Base-by-base conservation (phyloP, 1,284 basidiomycete species). In the Boletus nobilissimus region DNA sequence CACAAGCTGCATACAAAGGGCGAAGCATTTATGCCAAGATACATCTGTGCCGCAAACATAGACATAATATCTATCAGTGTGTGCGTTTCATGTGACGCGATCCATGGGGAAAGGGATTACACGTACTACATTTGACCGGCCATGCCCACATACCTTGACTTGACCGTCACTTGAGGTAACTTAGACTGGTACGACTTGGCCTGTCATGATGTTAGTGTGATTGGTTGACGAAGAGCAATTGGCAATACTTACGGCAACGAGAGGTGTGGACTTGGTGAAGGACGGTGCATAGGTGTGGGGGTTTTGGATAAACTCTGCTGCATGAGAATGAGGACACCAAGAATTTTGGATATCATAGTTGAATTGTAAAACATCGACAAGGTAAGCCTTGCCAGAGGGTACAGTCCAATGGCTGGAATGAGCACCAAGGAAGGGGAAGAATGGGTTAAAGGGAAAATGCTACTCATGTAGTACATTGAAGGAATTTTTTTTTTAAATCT, bases 291-390 rank as follows among this genome's bases (percentile, higher is more conserved):
- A 96, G 40, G 88, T 92, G 82, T 89, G 86, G 63, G 94, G 94
- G 84, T 94, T 90, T 84, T 96, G 95, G 86, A 91, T 90, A 85
- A 91, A 94, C 81, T 90, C 91, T 79, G 89, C 78, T 95, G 93
- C 76, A 94, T 93, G 82, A 97, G 89, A 84, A 96, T 89, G 82
- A 97, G 92, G 78, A 95, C 93, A 84, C 96, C 96, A 80, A 94
- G 91, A 78, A 96, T 91, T 86, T 90, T 91, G 81, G 93, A 91
- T 87, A 93, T 88, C 82, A 82, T 85, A 29, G 54, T 83, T 39
- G 73, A 75, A 71, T 84, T 66, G 83, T 83, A 60, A 76, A 73
- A 70, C n/a, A 73, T 63, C 9, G 46, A 57, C 19, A 34, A 66
- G 26, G 51, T 38, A n/a, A 64, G 70, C 68, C 13, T 60, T 70